Conservation (phyloP, 768 basidiomycete species). For the Trametes cinnabarina region DNA sequence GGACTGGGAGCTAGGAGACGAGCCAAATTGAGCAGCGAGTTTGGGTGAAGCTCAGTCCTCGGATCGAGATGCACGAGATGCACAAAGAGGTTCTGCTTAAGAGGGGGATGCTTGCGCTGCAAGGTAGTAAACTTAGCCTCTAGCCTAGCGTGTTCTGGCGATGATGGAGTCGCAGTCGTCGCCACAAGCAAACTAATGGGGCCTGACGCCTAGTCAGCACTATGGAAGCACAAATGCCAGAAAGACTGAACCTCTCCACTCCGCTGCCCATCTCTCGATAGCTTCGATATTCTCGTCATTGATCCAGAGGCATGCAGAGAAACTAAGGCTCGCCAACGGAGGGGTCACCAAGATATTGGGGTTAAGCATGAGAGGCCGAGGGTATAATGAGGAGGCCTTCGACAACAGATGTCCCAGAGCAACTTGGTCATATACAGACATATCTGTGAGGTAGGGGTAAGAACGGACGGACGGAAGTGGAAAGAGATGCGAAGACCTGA, state of each 20-base stretch:
- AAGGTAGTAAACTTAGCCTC: slow-evolving; percentile 20
- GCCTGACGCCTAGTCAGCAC: slow-evolving; percentile 30
- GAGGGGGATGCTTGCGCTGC: slow-evolving; percentile 2
- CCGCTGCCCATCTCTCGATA: slow-evolving; percentile 35
- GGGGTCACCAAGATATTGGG: slow-evolving; percentile 21
- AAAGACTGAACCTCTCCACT: slow-evolving; percentile 45
- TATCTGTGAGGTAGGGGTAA: background rate
- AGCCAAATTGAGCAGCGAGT: slow-evolving; percentile 60
- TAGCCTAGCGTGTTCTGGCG: slow-evolving; percentile 25
- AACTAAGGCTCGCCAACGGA: slow-evolving; percentile 7
- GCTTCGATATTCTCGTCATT: slow-evolving; percentile 35
- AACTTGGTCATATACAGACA: background rate
- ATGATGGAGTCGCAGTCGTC: slow-evolving; percentile 34
- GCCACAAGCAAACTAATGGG: slow-evolving; percentile 50
- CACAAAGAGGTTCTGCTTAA: slow-evolving; percentile 34
- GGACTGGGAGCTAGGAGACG: slow-evolving; percentile 54
- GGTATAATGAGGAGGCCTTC: slow-evolving; percentile 28
- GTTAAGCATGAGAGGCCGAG: slow-evolving; percentile 20
- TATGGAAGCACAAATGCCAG: background rate
- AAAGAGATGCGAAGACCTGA: background rate
- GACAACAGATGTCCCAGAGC: slow-evolving; percentile 22
- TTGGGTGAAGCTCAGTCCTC: slow-evolving; percentile 38
- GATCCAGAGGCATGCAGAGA: slow-evolving; percentile 54
- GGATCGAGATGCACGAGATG: slow-evolving; percentile 49
- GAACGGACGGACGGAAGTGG: background rate